These are phyloP conservation scores for Xerocomellus dryophilus DNA, from an alignment of 768 basidiomycete genomes.

Conservation along the genomic window DNA sequence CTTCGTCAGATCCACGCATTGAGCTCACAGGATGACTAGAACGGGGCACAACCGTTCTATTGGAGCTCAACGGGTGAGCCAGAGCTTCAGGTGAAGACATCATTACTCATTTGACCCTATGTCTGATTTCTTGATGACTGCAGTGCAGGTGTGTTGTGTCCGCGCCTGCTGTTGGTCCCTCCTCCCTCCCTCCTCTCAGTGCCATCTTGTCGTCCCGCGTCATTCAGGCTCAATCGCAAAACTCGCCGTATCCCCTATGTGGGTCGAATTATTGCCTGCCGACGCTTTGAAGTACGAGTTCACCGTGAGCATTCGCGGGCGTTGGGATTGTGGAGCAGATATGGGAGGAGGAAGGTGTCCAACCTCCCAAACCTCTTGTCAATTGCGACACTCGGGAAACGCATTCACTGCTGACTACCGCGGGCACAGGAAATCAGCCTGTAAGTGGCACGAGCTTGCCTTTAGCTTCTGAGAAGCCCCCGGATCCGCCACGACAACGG, in stretches of 20 bases:
- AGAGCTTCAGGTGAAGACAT: slow-evolving; percentile 1
- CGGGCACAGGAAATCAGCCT: slow-evolving; percentile 1
- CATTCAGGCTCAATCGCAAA: slow-evolving; percentile 22
- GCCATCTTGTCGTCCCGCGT: slow-evolving; percentile 45
- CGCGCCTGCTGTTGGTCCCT: slow-evolving; percentile 28
- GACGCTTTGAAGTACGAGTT: slow-evolving; percentile 82
- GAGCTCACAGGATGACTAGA: slow-evolving; percentile 47
- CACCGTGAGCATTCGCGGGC: slow-evolving; percentile 85
- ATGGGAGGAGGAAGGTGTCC: slow-evolving; percentile 76
- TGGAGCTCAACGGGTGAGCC: slow-evolving; percentile 98
- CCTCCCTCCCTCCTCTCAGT: slow-evolving; percentile 19
- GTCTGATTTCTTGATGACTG: slow-evolving; percentile 99
- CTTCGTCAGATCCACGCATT: slow-evolving; percentile 2
- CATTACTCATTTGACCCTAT: slow-evolving; percentile 36
- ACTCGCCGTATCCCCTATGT: slow-evolving; percentile 64
- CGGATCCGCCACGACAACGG: slow-evolving; percentile 59
- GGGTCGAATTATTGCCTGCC: slow-evolving; percentile 81
- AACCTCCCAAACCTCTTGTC: slow-evolving; percentile 27
- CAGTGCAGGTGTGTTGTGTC: slow-evolving; percentile 74
- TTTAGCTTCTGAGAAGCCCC: slow-evolving; percentile 44
- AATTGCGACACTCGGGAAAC: slow-evolving; percentile 7
- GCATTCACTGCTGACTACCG: neutral
- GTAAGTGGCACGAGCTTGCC: neutral
- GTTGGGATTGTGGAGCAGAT: slow-evolving; percentile 78
- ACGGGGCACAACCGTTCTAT: slow-evolving; percentile 97